Evolutionary conservation across 225 moss, liverwort and hornwort genomes (phyloP), one percentile per base, ranked within the genome.

Genomic region (Lunularia cruciata): DNA sequence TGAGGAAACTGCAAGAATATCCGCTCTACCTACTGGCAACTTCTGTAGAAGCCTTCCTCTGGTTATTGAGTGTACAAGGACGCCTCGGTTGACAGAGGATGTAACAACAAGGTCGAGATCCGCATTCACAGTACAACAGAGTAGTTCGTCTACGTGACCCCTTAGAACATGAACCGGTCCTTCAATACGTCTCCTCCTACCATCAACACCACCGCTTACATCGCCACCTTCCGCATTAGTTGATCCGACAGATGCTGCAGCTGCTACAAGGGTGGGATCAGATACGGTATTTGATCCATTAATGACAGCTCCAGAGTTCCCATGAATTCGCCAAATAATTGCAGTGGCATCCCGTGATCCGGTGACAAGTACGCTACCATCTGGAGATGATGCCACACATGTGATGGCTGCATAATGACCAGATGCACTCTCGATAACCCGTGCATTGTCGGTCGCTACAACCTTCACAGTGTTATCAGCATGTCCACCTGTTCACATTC

Each of bases 401-500:
- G 98, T 89, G 25, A 93, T 93, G 54, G 98, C 87, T 51, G 91
- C 90, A 78, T 86, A 85, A 75, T 98, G 98, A 12, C 98, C 93
- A 30, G 76, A 84, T 63, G 98, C 98, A 56, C 86, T 91, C 72
- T 98, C 98, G 62, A 91, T 70, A 57, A 85, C 93, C 61, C 86
- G 84, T 15, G 93, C 98, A 84, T 61, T 89, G 14, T 93, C 98
- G 66, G 89, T 87, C 46, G 93, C 85, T 39, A 98, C 81, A 38
- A 98, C 90, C 81, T 98, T 98, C 65, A 98, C 68, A 34, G 89
- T 87, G 51, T 98, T 91, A 65, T 98, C 98, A 64, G 93, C 93
- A 86, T 98, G 98, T 31, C 93, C 98, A 85, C 98, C 98, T 98
- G 83, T 65, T 23, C 65, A 81, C 34, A 68, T 34, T 22, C 14